Base-by-base conservation (phyloP, 148 eudicot genomes). In the Fagopyrum esculentum region DNA sequence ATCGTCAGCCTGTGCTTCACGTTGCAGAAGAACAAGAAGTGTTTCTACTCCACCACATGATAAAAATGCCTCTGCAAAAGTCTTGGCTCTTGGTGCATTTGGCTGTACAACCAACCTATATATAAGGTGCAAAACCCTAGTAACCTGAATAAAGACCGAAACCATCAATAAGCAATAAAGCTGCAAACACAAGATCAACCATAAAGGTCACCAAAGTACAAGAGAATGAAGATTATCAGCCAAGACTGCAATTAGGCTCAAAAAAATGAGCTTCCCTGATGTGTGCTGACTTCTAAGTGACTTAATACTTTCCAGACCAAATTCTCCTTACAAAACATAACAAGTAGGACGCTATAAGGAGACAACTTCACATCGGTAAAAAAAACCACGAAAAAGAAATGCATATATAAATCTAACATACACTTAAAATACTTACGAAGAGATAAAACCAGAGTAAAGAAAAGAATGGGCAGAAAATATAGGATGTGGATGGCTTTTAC, bases 41-140 rank as follows among this genome's bases (percentile, higher is more conserved):
- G 99, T 89, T 85, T 96, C 99, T 78, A 96, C 78, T 68, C 99
- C 99, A 75, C 99, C 98, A 77, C 91, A 89, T 71, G 98, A 89
- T 78, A 92, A 79, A 79, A 96, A 96, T 64, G 99, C 98, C 73
- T 92, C 92, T 4, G 98, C 91, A 80, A 96, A 96, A 73, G 81
- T 88, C 81, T 90, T 85, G 71, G 98, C 98, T 78, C 99, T 85
- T 69, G 90, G 87, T 56, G 88, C 82, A 83, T 96, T 96, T 75
- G 99, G 99, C 73, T 96, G 99, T 72, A 96, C 98, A 72, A 92
- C 93, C 88, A 96, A 81, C 84, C 99, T 88, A 81, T 92, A 89
- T 47, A 92, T 87, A 76, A 96, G 89, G 82, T 92, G 96, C 85
- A 96, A 82, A 81, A 91, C 89, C 87, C 99, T 84, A 68, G 94